phyloP scores from a whole-genome alignment of 306 rosid species.

The Inga laurina region DNA sequence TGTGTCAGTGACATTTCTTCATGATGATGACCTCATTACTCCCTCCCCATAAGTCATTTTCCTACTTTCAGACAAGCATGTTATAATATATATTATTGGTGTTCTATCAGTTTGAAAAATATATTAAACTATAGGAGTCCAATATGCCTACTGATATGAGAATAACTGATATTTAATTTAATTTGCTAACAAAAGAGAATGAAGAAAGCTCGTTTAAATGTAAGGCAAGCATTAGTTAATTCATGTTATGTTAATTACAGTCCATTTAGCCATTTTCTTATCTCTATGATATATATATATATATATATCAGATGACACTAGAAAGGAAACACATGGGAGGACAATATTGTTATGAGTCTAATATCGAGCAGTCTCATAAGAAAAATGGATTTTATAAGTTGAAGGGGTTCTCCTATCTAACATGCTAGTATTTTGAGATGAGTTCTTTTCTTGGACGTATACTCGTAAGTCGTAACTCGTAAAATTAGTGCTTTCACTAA shows the following conservation, averaged over 20 bases:
- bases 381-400: no score
- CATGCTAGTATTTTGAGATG: no score
- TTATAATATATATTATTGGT: background rate
- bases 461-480: no score
- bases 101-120: background rate
- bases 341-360: background rate
- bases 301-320: slow-evolving; percentile 18
- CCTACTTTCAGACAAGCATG: background rate
- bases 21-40: background rate
- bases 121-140: background rate
- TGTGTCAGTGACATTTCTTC: background rate
- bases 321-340: slow-evolving; percentile 34
- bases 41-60: background rate
- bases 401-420: no score
- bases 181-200: background rate
- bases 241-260: background rate
- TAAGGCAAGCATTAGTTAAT: background rate
- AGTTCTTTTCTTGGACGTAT: no score
- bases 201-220: background rate
- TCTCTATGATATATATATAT: background rate
- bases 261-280: background rate
- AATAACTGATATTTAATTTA: background rate
- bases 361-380: no score
- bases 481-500: no score
- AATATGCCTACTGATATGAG: background rate